Percentiles rank a stretch among this genome's conserved stretches.
These are phyloP conservation scores for Aciculosporium take DNA, from an alignment of 2,329 filamentous ascomycete species.

Conservation along the genomic window DNA sequence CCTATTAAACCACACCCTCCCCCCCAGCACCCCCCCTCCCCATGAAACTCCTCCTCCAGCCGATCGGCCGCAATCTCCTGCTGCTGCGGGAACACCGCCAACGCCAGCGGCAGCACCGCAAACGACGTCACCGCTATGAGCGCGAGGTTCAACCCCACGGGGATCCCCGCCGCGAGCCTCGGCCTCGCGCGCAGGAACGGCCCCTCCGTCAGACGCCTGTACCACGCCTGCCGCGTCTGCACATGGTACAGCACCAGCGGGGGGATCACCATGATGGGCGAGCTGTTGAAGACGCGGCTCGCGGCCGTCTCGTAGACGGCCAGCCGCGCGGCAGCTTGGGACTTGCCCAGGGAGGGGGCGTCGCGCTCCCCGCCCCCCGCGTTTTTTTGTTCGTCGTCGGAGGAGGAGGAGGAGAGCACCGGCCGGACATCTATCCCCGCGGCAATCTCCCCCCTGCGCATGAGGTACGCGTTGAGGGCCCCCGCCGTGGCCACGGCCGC, in stretches of 20 bases:
- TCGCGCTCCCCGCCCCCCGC: no score
- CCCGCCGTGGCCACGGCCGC: conserved; percentile 87
- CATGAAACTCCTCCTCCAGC: conserved; percentile 78
- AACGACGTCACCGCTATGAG: conserved; percentile 79
- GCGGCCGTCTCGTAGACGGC: conserved; percentile 89
- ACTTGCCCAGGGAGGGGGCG: conserved; percentile 65
- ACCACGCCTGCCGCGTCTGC: conserved; percentile 39
- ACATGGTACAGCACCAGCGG: conserved; percentile 73
- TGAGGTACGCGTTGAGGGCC: conserved; percentile 88
- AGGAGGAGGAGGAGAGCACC: no score
- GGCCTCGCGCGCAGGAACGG: conserved; percentile 70
- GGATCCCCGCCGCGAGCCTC: conserved; percentile 37
- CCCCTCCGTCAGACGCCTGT: conserved; percentile 35
- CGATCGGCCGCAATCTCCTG: conserved; percentile 63
- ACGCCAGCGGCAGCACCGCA: conserved; percentile 74
- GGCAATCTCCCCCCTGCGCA: conserved; percentile 92
- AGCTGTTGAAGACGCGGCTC: conserved; percentile 82
- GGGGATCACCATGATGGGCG: conserved; percentile 93
- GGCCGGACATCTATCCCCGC: conserved; percentile 88
- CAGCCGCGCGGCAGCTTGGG: conserved; percentile 71
- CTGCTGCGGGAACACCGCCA: conserved; percentile 85
- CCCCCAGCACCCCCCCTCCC: conserved; percentile 61
- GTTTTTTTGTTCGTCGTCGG: conserved; percentile 56
- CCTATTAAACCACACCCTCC: conserved; percentile 89
- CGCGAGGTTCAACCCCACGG: conserved; percentile 71